Conservation (phyloP, 139 green algal genomes). For the Tetratostichococcus sp. region DNA sequence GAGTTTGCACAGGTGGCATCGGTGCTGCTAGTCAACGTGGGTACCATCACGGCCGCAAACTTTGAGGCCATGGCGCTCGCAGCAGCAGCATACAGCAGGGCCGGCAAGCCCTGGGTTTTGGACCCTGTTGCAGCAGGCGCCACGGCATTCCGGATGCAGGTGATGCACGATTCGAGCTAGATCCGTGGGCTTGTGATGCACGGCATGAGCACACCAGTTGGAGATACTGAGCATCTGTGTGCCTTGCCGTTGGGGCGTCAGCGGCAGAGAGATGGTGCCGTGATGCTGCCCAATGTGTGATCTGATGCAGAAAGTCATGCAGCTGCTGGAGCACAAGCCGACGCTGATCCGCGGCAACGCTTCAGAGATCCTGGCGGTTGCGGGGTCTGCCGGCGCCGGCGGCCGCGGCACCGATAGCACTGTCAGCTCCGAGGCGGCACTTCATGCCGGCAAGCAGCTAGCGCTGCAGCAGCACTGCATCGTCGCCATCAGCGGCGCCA, state of each 20-base stretch:
- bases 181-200: too few species aligned
- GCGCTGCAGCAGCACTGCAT: constrained; percentile 46
- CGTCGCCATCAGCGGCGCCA: constrained; percentile 63
- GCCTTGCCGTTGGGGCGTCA: too few species aligned
- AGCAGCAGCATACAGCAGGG: constrained; percentile 34
- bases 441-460: constrained; percentile 41
- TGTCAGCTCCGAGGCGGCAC: constrained; percentile 44
- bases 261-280: too few species aligned
- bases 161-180: too few species aligned
- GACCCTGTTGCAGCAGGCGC: constrained; percentile 78
- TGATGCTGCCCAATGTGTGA: too few species aligned
- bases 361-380: constrained; percentile 70
- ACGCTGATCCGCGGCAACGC: constrained; percentile 73
- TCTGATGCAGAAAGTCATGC: constrained; percentile 41
- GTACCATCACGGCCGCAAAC: constrained; percentile 60
- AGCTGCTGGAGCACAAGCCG: constrained; percentile 49
- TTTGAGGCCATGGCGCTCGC: constrained; percentile 55
- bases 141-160: constrained; percentile 56
- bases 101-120: constrained; percentile 74
- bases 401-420: constrained; percentile 62
- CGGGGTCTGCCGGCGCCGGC: constrained; percentile 35
- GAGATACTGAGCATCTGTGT: background rate
- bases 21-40: constrained; percentile 76
- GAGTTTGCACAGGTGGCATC: constrained; percentile 56
- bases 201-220: too few species aligned